Evolutionary conservation across 2,329 filamentous ascomycete species (phyloP), one percentile per base, ranked within the genome.

Genomic region (Cercospora beticola): DNA sequence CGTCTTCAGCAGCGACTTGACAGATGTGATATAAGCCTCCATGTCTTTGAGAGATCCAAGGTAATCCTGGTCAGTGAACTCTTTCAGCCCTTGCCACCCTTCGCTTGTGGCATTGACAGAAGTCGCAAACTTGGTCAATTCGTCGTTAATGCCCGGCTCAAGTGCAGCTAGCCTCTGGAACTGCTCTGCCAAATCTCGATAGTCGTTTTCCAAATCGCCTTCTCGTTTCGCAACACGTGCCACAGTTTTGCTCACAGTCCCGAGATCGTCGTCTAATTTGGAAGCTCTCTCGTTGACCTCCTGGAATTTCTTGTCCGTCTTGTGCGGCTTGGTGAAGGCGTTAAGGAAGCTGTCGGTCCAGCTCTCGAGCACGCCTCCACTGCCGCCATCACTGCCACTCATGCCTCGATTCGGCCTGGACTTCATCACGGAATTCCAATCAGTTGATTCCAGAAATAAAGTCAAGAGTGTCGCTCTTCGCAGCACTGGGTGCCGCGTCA

Each of bases 391-490:
- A 14, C 80, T 79, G 12, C 81, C 78, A 62, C 78, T 81, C 70
- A 81, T 79, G 30, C 85, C 87, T 58, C 94, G 87, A 62, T 87
- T 86, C 10, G 90, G 87, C 59, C 93, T 88, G 73, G 88, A 88
- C 75, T 89, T 90, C 94, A 99, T 97, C 58, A 93, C 94, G 36
- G 93, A 91, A 79, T 99, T 98, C 95, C 95, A 99, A 80, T 99
- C 95, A 28, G 87, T 88, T 68, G 90, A 94, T 81, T 99, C 95
- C 71, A 99, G 88, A 79, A 99, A 99, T 68, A 89, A 90, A 74
- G 95, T 90, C 33, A 99, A 85, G 43, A 98, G 89, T 28, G 89
- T 86, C 0, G 92, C 91, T 66, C 94, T 89, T 28, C 95, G 91
- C 59, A 99, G 87, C 18, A 94, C 90, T 0, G 95, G 95, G 77